Evolutionary conservation across 164 flowering plant genomes (phyloP), one percentile per base, ranked within the genome.

Genomic region (Nymphaea colorata): DNA sequence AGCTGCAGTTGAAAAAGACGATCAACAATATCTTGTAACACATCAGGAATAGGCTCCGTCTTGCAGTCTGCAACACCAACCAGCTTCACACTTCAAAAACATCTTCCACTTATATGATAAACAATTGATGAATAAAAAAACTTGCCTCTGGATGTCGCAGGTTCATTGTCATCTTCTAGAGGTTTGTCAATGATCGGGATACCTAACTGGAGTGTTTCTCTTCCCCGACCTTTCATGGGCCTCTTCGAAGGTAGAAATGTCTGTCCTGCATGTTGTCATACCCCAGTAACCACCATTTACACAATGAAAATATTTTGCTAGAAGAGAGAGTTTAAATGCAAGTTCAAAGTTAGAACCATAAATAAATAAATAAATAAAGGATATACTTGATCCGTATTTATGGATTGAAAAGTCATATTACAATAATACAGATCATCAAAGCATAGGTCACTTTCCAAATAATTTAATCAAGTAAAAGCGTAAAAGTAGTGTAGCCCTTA

Each of bases 191-290:
- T 82, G 72, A 85, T 72, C 2, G 96, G 87, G 61, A 79, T 44
- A 25, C 98, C 96, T 59, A 92, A 69, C 73, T 92, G 98, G 75
- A 92, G 83, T 79, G 84, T 83, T 79, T 92, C 96, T 81, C 98
- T 82, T 62, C 96, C 98, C 77, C 81, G 94, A 66, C 98, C 98
- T 73, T 76, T 86, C 76, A 77, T 82, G 65, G 96, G 98, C 76
- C 91, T 85, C 80, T 83, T 88, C 57, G 84, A 83, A 55, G 70
- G 75, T 47, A 80, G 76, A 83, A 76, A 92, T 15, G 91, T 77
- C 57, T 82, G 92, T 65, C 96, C 96, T 92, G 94, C 78, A 82
- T 75, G 14, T 51, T 51, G 57, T 10, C 57, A 51, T 15, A 51
- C 14, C 57, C 57, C 14, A 51, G 10, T 25, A 25, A 25, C 36